Conservation (phyloP, 345 rosid genomes). For the Lagerstroemia speciosa region DNA sequence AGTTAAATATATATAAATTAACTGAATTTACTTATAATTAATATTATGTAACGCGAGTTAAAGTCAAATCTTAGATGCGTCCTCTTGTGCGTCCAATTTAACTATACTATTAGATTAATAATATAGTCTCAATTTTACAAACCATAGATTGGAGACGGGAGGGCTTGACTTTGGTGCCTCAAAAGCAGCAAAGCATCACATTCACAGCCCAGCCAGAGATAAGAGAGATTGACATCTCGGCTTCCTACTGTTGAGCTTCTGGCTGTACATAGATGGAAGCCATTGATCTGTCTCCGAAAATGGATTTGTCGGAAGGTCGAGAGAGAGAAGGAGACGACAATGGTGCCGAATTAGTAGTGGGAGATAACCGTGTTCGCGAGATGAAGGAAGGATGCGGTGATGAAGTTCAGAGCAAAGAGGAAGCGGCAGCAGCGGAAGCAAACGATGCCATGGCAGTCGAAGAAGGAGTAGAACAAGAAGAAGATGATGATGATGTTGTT, state of each 20-base stretch:
- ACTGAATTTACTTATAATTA: not conserved
- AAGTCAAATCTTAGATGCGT: slow-evolving; percentile 3
- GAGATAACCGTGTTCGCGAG: not conserved
- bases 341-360: not conserved
- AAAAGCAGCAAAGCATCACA: slow-evolving; percentile 26
- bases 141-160: slow-evolving; percentile 10
- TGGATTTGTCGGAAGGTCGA: slow-evolving; percentile 21
- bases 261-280: not conserved
- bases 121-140: not conserved
- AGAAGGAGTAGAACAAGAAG: slow-evolving; percentile 6
- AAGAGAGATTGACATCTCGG: not conserved
- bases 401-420: not conserved
- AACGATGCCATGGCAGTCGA: not conserved
- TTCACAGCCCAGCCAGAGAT: not conserved
- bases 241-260: not conserved
- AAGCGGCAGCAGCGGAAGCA: not conserved
- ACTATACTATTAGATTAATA: not conserved
- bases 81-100: not conserved
- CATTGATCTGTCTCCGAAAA: slow-evolving; percentile 37
- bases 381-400: not conserved
- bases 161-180: slow-evolving; percentile 60
- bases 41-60: not conserved
- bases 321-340: not conserved
- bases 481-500: slow-evolving; percentile 5
- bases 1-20: not conserved